Evolutionary conservation across 2,329 filamentous ascomycete genomes (phyloP), one percentile per base, ranked within the genome.

Genomic region (Coniella lustricola): DNA sequence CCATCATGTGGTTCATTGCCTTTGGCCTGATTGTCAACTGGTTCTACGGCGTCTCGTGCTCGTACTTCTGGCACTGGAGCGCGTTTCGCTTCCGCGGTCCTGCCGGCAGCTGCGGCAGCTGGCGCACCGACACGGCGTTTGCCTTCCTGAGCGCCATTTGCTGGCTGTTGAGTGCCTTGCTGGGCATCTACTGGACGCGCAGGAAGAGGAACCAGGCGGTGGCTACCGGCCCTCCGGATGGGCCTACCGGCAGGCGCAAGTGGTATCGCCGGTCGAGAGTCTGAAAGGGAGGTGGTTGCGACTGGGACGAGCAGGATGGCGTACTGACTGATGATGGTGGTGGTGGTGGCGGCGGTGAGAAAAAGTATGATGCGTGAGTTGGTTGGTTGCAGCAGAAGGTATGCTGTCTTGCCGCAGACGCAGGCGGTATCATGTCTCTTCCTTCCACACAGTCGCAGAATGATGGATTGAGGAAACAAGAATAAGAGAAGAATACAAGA

Each of bases 61-160:
- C 79, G 32, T 64, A 68, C 54, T 64, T 78, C 53, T 85, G 82
- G 62, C 58, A 77, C 61, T 87, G 84, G 82, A 61, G 62, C 51
- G 72, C 73, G 44, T 69, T 87, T 50, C 60, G 66, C 29, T 64
- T 75, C 44, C 56, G 65, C 38, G 67, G 68, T 40, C 67, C 71
- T n/a, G n/a, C n/a, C n/a, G n/a, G n/a, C 54, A 67, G 74, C 39
- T 91, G 86, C 64, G 73, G 77, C 50, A 76, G 80, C 57, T 86
- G 79, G 76, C 87, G 85, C 67, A 79, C 86, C 35, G 73, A 79
- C 53, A 76, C 87, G 57, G 84, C 84, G 4, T 89, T 90, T 60
- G 69, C 74, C 42, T 90, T 90, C 67, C 65, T 89, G 47, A 83
- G 81, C 2, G 83, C 83, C 48, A 73, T 86, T 55, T 71, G 82